Base-by-base conservation (phyloP, 2,329 filamentous ascomycete genomes). In the Chaetomiaceae sp. region DNA sequence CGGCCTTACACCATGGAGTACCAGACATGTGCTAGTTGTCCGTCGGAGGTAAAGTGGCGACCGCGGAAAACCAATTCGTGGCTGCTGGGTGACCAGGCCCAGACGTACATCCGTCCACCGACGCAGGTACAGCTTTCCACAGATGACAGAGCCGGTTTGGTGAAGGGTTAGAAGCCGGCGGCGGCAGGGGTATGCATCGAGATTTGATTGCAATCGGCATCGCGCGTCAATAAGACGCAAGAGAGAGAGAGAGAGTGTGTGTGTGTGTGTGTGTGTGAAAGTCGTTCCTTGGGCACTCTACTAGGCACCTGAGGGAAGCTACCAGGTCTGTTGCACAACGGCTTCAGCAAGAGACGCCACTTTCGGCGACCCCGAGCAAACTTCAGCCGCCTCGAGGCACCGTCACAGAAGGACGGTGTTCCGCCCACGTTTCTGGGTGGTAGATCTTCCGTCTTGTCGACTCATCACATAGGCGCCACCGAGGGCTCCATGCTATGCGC, bases 1-100 rank as follows among this genome's bases (percentile, higher is more conserved):
- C 55, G 51, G 55, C 55, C 55, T 58, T 58, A 53, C 49, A 51
- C 40, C 11, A 37, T 14, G 33, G 47, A 36, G 43, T 32, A 43
- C 48, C 27, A 48, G 52, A 34, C 20, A 51, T 47, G 43, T 53
- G 48, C 48, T 48, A 36, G 20, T 33, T 4, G 10, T n/a, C 41
- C 16, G 44, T 49, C 47, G 34, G 38, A 54, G 47, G 46, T 54
- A 56, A 30, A 56, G 50, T 40, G 46, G 51, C 47, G 20, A 46
- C 27, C 21, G 18, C 10, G 14, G 25, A 30, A 27, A 37, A 21
- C n/a, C 25, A 20, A 30, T 8, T 5, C 18, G 33, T 20, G 16
- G n/a, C n/a, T n/a, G 3, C 21, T 11, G 16, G 21, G 14, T 41
- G 21, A 42, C n/a, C 29, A 34, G 21, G 1, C 3, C 11, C 20